Percentiles rank a stretch among this genome's conserved stretches.
phyloP scores from a whole-genome alignment of 208 protist genomes.

The Trypanosoma conorhini region DNA sequence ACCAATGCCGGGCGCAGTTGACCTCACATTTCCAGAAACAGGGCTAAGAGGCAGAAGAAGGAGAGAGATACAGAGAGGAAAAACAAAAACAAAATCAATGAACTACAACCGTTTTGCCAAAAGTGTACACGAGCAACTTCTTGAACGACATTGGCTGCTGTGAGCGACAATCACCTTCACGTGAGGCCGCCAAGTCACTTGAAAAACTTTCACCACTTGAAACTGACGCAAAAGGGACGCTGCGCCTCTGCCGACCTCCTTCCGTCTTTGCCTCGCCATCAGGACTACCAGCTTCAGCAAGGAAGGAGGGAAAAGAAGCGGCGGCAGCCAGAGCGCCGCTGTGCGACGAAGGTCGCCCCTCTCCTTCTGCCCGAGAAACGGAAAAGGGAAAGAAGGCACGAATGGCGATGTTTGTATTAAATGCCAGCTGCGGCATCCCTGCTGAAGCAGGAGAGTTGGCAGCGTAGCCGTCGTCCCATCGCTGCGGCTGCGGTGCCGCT shows the following conservation, averaged over 20 bases:
- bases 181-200: slow-evolving; percentile 1
- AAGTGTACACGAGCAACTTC: slow-evolving; percentile 33
- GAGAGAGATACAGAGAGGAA: slow-evolving; percentile 4
- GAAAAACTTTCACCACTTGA: slow-evolving; percentile 18
- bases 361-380: slow-evolving; percentile 11
- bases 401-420: slow-evolving; percentile 69
- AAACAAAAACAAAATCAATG: slow-evolving; percentile 21
- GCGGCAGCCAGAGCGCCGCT: background rate
- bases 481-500: background rate
- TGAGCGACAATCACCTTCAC: background rate
- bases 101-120: slow-evolving; percentile 31
- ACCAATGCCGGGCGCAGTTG: too few species aligned
- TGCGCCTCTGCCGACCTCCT: background rate
- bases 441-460: slow-evolving; percentile 15
- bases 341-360: background rate
- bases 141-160: slow-evolving; percentile 23
- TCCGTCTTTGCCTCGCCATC: background rate
- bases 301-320: background rate
- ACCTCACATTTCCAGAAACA: too few species aligned
- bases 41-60: background rate
- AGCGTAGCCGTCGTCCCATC: slow-evolving; percentile 31
- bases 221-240: background rate
- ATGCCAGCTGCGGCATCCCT: slow-evolving; percentile 27
- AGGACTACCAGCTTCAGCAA: background rate
- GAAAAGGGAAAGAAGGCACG: slow-evolving; percentile 66